Base-by-base conservation (phyloP, 176 grass and related monocot species). In the Cymbopogon citratus region DNA sequence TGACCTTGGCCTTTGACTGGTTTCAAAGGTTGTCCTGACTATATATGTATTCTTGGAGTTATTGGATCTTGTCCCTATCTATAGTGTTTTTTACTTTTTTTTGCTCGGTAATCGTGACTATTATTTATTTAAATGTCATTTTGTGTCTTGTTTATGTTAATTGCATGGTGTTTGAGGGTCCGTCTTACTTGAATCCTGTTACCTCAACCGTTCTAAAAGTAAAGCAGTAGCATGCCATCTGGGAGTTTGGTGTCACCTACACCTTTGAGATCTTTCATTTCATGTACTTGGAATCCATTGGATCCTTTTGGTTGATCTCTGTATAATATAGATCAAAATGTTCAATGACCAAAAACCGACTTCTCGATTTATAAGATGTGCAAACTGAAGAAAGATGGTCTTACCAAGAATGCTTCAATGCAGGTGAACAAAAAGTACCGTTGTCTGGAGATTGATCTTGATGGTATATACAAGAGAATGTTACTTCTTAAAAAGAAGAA, bases 401-500 rank as follows among this genome's bases (percentile, higher is more conserved):
- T 86, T 82, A 70, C 28, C 28, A 41, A 45, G 12, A 67, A 77
- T 86, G 40, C 23, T 75, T 70, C 83, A 24, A 85, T 77, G 39
- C 79, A 97, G 95, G 95, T 98, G 70, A 99, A 95, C 74, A 95
- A 95, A 75, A 95, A 91, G 27, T 99, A 99, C 63, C 89, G 83
- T 74, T 91, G 91, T 76, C 73, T 99, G 21, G 96, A 99, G 87
- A 99, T 99, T 83, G 96, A 99, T 90, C 92, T 99, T 60, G 96
- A 99, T 89, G 96, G 92, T 65, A 84, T 99, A 85, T 99, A 95
- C 80, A 95, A 99, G 86, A 90, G 92, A 93, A 91, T 99, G 87
- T 72, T 99, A 57, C 96, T 99, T 90, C 91, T 99, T 59, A 99
- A 99, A 90, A 99, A 99, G 86, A 99, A 99, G 57, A 99, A 99